phyloP scores from a whole-genome alignment of 148 eudicot genomes.

The Drosera capensis region DNA sequence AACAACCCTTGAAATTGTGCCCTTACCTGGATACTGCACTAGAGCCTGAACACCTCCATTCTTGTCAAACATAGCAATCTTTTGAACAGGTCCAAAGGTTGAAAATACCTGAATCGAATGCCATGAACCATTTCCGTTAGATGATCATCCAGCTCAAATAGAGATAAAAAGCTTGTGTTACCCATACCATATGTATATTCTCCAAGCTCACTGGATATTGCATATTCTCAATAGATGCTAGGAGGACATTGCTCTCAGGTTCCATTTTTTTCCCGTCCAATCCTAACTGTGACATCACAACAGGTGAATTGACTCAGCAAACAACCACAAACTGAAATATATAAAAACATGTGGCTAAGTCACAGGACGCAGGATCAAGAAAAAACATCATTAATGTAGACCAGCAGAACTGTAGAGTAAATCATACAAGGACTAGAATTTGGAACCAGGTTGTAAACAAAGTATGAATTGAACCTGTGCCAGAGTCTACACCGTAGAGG shows the following conservation, averaged over 20 bases:
- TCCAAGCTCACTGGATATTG: constrained; percentile 89
- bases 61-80: constrained; percentile 99
- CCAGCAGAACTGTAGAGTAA: too few species aligned
- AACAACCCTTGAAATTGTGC: not conserved
- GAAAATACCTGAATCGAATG: constrained; percentile 57
- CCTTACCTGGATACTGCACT: constrained; percentile 86
- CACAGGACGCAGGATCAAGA: not conserved
- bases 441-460: too few species aligned
- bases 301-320: not conserved
- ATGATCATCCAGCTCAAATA: not conserved
- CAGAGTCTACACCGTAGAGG: too few species aligned
- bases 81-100: constrained; percentile 80
- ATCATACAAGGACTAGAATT: too few species aligned
- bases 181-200: constrained; percentile 64
- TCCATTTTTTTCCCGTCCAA: constrained; percentile 78
- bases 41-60: constrained; percentile 94
- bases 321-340: not conserved
- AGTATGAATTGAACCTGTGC: too few species aligned
- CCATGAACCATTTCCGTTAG: not conserved
- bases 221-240: constrained; percentile 95
- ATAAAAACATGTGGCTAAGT: not conserved
- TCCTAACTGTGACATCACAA: constrained; percentile 37
- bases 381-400: too few species aligned
- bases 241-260: constrained; percentile 89
- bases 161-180: not conserved